Evolutionary conservation across 2,329 filamentous ascomycete genomes (phyloP), one percentile per base, ranked within the genome.

Genomic region (Sarocladium strictum): DNA sequence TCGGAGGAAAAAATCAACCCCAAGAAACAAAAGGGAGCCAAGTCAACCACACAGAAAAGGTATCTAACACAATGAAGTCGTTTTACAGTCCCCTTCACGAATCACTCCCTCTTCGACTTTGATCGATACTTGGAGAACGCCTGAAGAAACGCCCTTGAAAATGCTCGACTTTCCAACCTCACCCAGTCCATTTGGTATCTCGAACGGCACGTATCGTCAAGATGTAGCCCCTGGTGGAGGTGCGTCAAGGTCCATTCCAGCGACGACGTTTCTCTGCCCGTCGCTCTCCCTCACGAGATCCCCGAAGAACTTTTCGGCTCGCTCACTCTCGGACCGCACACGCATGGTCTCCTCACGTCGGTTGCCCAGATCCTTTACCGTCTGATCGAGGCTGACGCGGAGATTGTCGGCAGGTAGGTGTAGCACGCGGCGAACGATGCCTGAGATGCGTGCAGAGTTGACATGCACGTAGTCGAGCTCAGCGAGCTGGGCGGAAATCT

Each of bases 391-490:
- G 53, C 87, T 86, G 41, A 90, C 85, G 54, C 91, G 86, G 7
- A 99, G 81, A 63, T 90, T 91, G 64, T 93, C 88, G 1, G 92
- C 89, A 1, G 94, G 94, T 63, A 89, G 85, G 57, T 90, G 89
- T 37, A 99, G 82, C 9, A 96, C 90, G 67, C 91, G 90, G 61
- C 93, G 89, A 40, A 96, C 90, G 54, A 95, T 88, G 24, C 83
- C 80, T 21, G 89, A 86, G 64, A 99, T 95, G 54, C 94, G 89
- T 17, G 81, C 77, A 43, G 91, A 84, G 73, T 99, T 99, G 60
- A 83, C 74, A 70, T 99, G 94, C 1, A 94, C 89, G 67, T 97
- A 99, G 73, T 99, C 94, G 65, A 96, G 84, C 17, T 87, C 81
- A 7, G 81, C 75, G 35, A 99, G 84, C 63, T 91, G 89, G 29